A percentile compares a stretch with the other conserved stretches of the same genome.
Conservation (phyloP, 495 filamentous ascomycete genomes). For the Aspergillus panamensis region DNA sequence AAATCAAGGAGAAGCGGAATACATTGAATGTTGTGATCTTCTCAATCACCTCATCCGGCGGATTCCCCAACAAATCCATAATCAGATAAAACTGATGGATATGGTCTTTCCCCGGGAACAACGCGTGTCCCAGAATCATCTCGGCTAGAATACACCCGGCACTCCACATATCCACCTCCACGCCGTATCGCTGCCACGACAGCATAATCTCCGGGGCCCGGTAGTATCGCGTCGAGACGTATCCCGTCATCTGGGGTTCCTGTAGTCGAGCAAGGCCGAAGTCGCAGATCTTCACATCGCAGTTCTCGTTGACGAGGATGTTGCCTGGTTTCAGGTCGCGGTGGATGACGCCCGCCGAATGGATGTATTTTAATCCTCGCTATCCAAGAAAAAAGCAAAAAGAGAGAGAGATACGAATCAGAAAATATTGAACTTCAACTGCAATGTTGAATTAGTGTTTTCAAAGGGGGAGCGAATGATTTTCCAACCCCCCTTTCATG, state of each 20-base stretch:
- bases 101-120: constrained; percentile 98
- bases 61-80: constrained; percentile 91
- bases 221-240: constrained; percentile 98
- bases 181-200: constrained; percentile 99
- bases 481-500: not conserved
- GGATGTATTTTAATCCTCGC: constrained; percentile 98
- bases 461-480: constrained; percentile 9
- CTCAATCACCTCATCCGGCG: constrained; percentile 94
- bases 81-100: constrained; percentile 99
- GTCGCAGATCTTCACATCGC: constrained; percentile 98
- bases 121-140: constrained; percentile 95
- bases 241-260: constrained; percentile 99
- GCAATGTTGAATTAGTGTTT: not conserved
- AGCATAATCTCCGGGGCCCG: constrained; percentile 99
- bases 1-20: not conserved
- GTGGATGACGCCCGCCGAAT: constrained; percentile 96
- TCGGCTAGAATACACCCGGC: constrained; percentile 98
- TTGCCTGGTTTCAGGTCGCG: constrained; percentile 97
- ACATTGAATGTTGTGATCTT: constrained; percentile 98
- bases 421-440: not conserved
- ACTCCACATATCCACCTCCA: constrained; percentile 99
- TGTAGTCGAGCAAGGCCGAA: constrained; percentile 96
- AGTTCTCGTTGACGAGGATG: constrained; percentile 98
- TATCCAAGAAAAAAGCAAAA: constrained; percentile 30
- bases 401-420: not conserved